phyloP scores from a whole-genome alignment of 345 rosid genomes.

The Pugionium cornutum region DNA sequence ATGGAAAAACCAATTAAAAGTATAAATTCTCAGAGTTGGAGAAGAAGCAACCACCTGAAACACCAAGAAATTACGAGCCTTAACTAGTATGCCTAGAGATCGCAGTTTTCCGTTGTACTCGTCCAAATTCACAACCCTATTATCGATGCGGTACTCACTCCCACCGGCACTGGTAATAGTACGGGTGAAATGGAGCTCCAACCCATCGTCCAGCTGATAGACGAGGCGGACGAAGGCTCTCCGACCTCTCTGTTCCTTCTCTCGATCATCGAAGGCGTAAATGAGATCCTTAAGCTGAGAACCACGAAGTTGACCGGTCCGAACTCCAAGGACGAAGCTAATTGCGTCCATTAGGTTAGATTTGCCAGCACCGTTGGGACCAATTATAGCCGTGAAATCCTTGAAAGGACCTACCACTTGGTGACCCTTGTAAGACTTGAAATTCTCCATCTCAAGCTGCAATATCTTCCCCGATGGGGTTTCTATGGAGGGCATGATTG shows the following conservation, averaged over 20 bases:
- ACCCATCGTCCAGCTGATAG: conserved; percentile 62
- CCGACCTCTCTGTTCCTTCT: conserved; percentile 86
- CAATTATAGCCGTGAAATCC: conserved; percentile 96
- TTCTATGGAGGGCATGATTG: conserved; percentile 65
- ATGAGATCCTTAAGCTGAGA: conserved; percentile 93
- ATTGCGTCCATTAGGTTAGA: conserved; percentile 99
- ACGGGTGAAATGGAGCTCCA: conserved; percentile 79
- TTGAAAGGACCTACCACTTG: conserved; percentile 89
- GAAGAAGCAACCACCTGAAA: conserved; percentile 66
- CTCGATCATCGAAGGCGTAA: conserved; percentile 88
- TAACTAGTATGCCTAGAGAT: conserved; percentile 90
- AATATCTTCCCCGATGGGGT: conserved; percentile 69
- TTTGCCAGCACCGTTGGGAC: conserved; percentile 97
- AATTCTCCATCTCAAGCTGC: conserved; percentile 84
- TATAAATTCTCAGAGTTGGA: background rate
- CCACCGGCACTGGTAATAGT: conserved; percentile 70
- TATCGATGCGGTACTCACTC: conserved; percentile 85
- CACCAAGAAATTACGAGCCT: conserved; percentile 94
- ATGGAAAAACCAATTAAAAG: background rate
- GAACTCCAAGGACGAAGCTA: conserved; percentile 96
- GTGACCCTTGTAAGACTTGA: conserved; percentile 93
- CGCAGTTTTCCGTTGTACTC: conserved; percentile 73
- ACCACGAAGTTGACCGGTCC: conserved; percentile 95
- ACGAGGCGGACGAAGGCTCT: conserved; percentile 84
- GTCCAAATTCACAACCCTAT: conserved; percentile 78